Evolutionary conservation across 768 basidiomycete genomes (phyloP).

Genomic region (Kwoniella sp.): DNA sequence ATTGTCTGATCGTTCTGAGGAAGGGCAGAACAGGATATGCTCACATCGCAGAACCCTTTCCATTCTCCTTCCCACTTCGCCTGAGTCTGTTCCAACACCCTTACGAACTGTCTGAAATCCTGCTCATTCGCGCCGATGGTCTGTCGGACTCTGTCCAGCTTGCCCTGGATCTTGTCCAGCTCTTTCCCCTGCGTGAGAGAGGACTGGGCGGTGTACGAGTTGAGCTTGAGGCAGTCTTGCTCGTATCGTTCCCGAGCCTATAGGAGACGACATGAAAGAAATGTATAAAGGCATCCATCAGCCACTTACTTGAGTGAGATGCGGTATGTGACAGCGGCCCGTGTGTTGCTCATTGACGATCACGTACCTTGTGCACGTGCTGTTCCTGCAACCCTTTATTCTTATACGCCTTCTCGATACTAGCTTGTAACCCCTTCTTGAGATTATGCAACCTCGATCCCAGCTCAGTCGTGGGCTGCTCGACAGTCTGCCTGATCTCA

Average conservation of each 20-base stretch:
- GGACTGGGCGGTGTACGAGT: conserved; percentile 87
- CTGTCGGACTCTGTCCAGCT: conserved; percentile 83
- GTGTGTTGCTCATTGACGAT: neutral
- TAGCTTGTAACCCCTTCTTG: conserved; percentile 62
- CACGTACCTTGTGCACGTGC: conserved; percentile 70
- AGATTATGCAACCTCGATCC: conserved; percentile 38
- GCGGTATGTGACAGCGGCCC: neutral
- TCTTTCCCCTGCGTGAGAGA: conserved; percentile 91
- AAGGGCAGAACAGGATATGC: conserved; percentile 11
- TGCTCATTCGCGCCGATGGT: conserved; percentile 88
- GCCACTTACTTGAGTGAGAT: neutral
- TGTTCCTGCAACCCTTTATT: conserved; percentile 81
- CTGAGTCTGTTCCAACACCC: conserved; percentile 74
- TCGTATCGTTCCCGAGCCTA: conserved; percentile 89
- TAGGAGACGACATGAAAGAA: too few relatives aligned
- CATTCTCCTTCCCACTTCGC: conserved; percentile 89
- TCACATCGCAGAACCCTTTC: conserved; percentile 85
- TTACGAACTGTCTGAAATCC: conserved; percentile 86
- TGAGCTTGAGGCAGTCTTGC: conserved; percentile 86
- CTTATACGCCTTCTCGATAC: conserved; percentile 88
- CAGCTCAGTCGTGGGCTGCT: conserved; percentile 57
- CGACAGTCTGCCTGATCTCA: conserved; percentile 75
- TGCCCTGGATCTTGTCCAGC: conserved; percentile 81
- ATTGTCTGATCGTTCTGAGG: neutral
- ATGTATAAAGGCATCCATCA: too few relatives aligned